Conservation (phyloP, 306 rosid genomes). For the Cicer chorassanicum region DNA sequence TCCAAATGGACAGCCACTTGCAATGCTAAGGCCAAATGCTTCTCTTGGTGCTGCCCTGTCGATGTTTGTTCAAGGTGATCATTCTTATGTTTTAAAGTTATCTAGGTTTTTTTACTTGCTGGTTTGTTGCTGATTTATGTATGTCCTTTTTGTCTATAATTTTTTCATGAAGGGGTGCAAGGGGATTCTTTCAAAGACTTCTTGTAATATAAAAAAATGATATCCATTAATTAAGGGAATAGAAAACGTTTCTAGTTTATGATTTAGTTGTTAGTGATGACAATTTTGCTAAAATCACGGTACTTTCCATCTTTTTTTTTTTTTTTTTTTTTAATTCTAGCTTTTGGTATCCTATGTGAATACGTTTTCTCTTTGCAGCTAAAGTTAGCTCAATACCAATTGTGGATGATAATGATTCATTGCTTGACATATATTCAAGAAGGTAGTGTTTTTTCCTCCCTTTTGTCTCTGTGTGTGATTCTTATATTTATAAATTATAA, state of each 20-base stretch:
- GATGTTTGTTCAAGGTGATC: constrained; percentile 75
- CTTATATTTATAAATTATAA: constrained; percentile 19
- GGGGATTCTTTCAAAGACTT: constrained; percentile 22
- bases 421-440: constrained; percentile 80
- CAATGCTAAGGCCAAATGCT: constrained; percentile 75
- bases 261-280: constrained; percentile 19
- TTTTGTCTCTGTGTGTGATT: constrained; percentile 1
- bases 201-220: constrained; percentile 1
- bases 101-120: constrained; percentile 30
- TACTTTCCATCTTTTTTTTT: constrained; percentile 30
- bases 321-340: constrained; percentile 29
- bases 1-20: constrained; percentile 64
- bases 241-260: background rate
- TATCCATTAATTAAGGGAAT: constrained; percentile 22
- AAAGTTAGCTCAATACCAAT: constrained; percentile 83
- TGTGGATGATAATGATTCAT: constrained; percentile 76
- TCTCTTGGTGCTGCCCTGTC: constrained; percentile 71
- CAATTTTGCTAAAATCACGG: constrained; percentile 32
- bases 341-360: constrained; percentile 41
- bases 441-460: constrained; percentile 53
- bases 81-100: constrained; percentile 43
- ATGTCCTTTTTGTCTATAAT: background rate
- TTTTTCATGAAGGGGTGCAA: constrained; percentile 15
- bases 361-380: constrained; percentile 61
- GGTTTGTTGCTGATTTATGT: constrained; percentile 27